These are phyloP conservation scores for Spergularia bocconei DNA, from an alignment of 148 eudicot species.

Conservation along the genomic window DNA sequence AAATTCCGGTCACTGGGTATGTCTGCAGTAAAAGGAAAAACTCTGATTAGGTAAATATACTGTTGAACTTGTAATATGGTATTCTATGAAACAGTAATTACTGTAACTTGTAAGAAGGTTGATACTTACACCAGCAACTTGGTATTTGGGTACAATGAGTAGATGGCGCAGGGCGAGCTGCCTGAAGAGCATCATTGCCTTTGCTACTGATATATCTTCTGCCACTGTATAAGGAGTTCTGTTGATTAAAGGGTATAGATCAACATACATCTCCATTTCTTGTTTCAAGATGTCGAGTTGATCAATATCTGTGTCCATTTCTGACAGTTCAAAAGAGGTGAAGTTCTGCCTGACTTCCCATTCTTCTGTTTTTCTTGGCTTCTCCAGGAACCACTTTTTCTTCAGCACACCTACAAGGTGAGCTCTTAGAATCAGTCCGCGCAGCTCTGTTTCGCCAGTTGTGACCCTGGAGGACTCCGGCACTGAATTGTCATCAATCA, in stretches of 20 bases:
- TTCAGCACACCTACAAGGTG: slow-evolving; percentile 69
- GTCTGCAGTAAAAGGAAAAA: slow-evolving; percentile 37
- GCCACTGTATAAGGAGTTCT: slow-evolving; percentile 75
- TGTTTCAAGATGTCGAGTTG: slow-evolving; percentile 52
- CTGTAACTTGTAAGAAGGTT: background rate
- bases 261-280: slow-evolving; percentile 78
- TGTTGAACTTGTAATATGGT: background rate
- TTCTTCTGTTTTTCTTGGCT: slow-evolving; percentile 56
- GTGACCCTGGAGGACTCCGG: slow-evolving; percentile 35
- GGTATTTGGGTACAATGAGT: slow-evolving; percentile 76
- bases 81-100: background rate
- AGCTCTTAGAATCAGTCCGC: slow-evolving; percentile 66
- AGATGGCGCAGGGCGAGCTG: slow-evolving; percentile 77
- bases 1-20: slow-evolving; percentile 73
- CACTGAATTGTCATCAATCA: slow-evolving; percentile 40
- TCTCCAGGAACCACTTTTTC: slow-evolving; percentile 68
- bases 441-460: slow-evolving; percentile 36
- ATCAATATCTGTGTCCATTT: slow-evolving; percentile 48
- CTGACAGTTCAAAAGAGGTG: slow-evolving; percentile 54
- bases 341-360: slow-evolving; percentile 63
- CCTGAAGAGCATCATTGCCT: slow-evolving; percentile 84
- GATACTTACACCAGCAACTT: slow-evolving; percentile 63
- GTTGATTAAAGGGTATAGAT: slow-evolving; percentile 72
- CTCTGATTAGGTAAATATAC: slow-evolving; percentile 28
- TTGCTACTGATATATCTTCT: slow-evolving; percentile 80